Percentiles rank a stretch among this genome's conserved stretches.
phyloP scores from a whole-genome alignment of 352 stramenopile genomes.

The Pythium phragmitis region DNA sequence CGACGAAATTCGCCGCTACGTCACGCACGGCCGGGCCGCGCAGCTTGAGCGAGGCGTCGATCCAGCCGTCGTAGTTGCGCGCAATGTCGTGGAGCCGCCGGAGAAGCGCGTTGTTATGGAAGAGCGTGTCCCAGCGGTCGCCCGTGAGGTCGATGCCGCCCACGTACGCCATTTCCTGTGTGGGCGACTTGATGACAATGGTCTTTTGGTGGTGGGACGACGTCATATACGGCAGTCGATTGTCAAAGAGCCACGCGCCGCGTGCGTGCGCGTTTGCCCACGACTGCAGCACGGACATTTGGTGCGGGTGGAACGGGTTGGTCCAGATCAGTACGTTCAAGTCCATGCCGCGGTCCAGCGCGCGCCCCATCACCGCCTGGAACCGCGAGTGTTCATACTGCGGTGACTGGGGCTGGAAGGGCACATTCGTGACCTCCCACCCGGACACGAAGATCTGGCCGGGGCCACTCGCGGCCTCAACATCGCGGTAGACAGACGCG shows the following conservation, averaged over 20 bases:
- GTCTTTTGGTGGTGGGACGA: conserved; percentile 58
- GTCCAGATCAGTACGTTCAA: conserved; percentile 24
- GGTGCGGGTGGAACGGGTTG: conserved; percentile 24
- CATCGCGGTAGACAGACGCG: conserved; percentile 42
- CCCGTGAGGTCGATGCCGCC: conserved; percentile 55
- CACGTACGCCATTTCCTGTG: conserved; percentile 43
- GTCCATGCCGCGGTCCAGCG: conserved; percentile 17
- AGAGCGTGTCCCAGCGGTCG: conserved; percentile 66
- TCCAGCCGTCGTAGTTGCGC: conserved; percentile 44
- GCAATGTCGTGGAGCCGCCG: conserved; percentile 31
- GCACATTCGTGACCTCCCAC: conserved; percentile 30
- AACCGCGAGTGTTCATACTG: conserved; percentile 16
- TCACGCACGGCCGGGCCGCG: conserved; percentile 45
- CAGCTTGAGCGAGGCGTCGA: conserved; percentile 49
- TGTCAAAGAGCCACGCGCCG: conserved; percentile 45
- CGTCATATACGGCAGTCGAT: conserved; percentile 31
- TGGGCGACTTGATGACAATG: conserved; percentile 29
- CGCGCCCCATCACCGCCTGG: conserved; percentile 16
- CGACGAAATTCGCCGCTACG: conserved; percentile 53
- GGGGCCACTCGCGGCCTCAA: conserved; percentile 36
- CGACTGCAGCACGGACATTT: conserved; percentile 58
- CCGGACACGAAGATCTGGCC: conserved; percentile 30
- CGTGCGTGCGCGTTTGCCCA: conserved; percentile 40
- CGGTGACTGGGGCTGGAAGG: conserved; percentile 18
- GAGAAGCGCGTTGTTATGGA: conserved; percentile 46